Base-by-base conservation (phyloP, 2,329 filamentous ascomycete genomes). In the Gaeumannomyces tritici region DNA sequence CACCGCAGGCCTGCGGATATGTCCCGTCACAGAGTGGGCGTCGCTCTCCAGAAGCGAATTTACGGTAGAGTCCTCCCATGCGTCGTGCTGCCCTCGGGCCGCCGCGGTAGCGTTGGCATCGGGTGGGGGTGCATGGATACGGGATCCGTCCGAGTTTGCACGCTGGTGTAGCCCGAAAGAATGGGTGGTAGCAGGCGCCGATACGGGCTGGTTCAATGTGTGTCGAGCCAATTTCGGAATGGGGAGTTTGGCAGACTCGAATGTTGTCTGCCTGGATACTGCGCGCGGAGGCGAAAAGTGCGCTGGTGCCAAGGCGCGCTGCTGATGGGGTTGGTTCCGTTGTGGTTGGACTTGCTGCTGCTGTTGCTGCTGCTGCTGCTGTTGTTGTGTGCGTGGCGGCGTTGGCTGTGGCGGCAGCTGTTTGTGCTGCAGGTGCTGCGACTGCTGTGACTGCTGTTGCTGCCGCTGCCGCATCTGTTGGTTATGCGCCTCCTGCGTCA, bases 1-100 rank as follows among this genome's bases (percentile, higher is more conserved):
- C 9, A 42, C n/a, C 27, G 26, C 33, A 13, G 47, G 59, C 27
- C 47, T 47, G 24, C 54, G 21, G n/a, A 24, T 51, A 24, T 51
- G 42, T 21, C 42, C 59, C 42, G 42, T 42, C 24, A 54, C 59
- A 15, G 60, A 57, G 26, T 55, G 60, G 24, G 31, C 35, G 26
- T 61, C 60, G 47, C 60, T 61, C 11, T 61, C 68, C 64, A 71
- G 69, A 63, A 71, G 67, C 61, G 72, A 74, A 59, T 70, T 72
- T n/a, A 74, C 69, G 18, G 71, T 73, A 18, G 72, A 74, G 61
- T 74, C 72, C 59, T 74, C 72, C 72, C 72, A 74, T n/a, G 71
- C 66, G 58, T 69, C 71, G 62, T 72, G 72, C 62, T 70, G 66
- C 62, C 61, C 62, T 54, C 61, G 55, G 11, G 31, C n/a, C 27